These are phyloP conservation scores for Aeminium ludgeri DNA, from an alignment of 495 filamentous ascomycete genomes.

Conservation along the genomic window DNA sequence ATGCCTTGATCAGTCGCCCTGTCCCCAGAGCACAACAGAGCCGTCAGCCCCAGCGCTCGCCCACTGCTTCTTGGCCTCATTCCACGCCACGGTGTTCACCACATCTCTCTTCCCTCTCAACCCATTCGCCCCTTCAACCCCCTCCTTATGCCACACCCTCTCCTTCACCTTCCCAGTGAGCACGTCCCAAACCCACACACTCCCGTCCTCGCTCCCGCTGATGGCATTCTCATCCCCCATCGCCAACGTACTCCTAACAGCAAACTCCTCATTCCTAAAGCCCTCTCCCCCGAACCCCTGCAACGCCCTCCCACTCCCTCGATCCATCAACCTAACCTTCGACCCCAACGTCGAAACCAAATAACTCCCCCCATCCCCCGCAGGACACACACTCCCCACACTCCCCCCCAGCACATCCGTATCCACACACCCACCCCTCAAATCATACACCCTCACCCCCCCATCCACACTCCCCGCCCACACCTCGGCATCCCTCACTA, in stretches of 20 bases:
- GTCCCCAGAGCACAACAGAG: constrained; percentile 21
- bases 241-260: constrained; percentile 22
- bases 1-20: constrained; percentile 1
- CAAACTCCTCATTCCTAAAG: constrained; percentile 22
- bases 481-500: constrained; percentile 39
- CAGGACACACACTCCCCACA: constrained; percentile 52
- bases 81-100: constrained; percentile 49
- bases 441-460: constrained; percentile 64
- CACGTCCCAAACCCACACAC: constrained; percentile 82
- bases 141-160: constrained; percentile 18
- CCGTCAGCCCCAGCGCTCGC: constrained; percentile 46
- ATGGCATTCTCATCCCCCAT: constrained; percentile 57
- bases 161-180: constrained; percentile 49
- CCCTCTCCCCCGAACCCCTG: constrained; percentile 40
- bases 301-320: constrained; percentile 51
- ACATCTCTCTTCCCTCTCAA: constrained; percentile 41
- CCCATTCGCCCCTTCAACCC: constrained; percentile 33
- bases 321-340: constrained; percentile 66
- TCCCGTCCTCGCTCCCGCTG: constrained; percentile 65
- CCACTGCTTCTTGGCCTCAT: constrained; percentile 48
- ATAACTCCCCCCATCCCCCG: constrained; percentile 52
- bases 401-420: constrained; percentile 49
- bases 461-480: constrained; percentile 73
- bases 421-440: constrained; percentile 59
- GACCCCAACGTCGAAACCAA: constrained; percentile 64